A percentile compares a stretch with the other conserved stretches of the same genome.
Conservation (phyloP, 2,329 filamentous ascomycete species). For the Venturia aucupariae region DNA sequence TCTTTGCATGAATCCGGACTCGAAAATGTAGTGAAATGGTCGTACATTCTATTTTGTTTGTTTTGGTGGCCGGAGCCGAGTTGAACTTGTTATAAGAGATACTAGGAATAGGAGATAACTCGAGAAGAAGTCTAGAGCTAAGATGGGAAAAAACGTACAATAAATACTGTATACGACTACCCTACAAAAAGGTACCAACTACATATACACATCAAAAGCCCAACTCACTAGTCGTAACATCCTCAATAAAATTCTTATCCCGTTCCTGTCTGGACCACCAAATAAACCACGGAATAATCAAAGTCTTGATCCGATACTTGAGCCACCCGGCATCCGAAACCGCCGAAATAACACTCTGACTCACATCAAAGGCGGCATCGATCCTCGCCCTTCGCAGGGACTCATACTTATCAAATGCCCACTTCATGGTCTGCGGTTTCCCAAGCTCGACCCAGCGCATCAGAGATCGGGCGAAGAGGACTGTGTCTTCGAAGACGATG, state of each 20-base stretch:
- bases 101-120: too few relatives aligned
- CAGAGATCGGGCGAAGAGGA: constrained; percentile 34
- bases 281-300: constrained; percentile 29
- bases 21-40: too few relatives aligned
- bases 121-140: too few relatives aligned
- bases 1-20: too few relatives aligned
- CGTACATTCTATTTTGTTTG: too few relatives aligned
- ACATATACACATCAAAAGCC: constrained; percentile 7
- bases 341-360: constrained; percentile 24
- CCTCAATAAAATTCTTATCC: constrained; percentile 11
- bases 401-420: constrained; percentile 32
- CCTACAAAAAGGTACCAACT: too few relatives aligned
- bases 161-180: too few relatives aligned
- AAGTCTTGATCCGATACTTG: constrained; percentile 30
- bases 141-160: too few relatives aligned
- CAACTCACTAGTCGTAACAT: constrained; percentile 10
- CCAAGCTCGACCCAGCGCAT: constrained; percentile 20
- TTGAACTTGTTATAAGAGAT: too few relatives aligned
- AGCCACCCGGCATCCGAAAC: constrained; percentile 31
- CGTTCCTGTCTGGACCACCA: constrained; percentile 12
- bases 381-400: constrained; percentile 29
- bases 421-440: constrained; percentile 24
- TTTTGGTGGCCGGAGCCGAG: too few relatives aligned
- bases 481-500: constrained; percentile 36
- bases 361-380: constrained; percentile 31